These are phyloP conservation scores for Penicillium crustosum DNA, from an alignment of 2,329 filamentous ascomycete genomes.

Conservation along the genomic window DNA sequence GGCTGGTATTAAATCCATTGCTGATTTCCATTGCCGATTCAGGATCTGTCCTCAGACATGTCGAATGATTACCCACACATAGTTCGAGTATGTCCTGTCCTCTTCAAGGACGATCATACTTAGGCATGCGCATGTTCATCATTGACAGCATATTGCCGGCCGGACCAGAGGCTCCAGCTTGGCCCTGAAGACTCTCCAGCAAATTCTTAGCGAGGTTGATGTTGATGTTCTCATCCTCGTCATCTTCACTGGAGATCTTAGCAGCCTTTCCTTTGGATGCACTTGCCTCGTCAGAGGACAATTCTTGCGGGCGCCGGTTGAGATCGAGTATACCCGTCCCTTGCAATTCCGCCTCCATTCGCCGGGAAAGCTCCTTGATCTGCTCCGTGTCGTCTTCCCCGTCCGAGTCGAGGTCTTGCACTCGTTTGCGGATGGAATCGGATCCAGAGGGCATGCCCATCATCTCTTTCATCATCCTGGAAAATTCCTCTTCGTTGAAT, in stretches of 20 bases:
- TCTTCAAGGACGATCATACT: constrained; percentile 59
- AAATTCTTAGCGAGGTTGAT: constrained; percentile 88
- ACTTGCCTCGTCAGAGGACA: constrained; percentile 16
- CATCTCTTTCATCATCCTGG: constrained; percentile 87
- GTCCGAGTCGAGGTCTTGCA: constrained; percentile 52
- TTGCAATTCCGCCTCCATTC: constrained; percentile 51
- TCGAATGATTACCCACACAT: background rate
- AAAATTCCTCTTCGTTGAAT: constrained; percentile 83
- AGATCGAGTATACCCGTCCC: constrained; percentile 47
- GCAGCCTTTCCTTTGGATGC: constrained; percentile 33
- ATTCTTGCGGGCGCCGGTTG: constrained; percentile 27
- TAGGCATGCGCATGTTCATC: constrained; percentile 78
- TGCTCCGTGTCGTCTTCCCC: constrained; percentile 61
- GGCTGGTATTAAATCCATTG: background rate
- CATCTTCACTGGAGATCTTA: constrained; percentile 18
- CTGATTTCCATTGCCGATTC: background rate
- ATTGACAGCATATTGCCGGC: constrained; percentile 82
- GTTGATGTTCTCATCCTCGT: constrained; percentile 69
- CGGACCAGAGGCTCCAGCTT: constrained; percentile 81
- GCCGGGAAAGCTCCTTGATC: constrained; percentile 45
- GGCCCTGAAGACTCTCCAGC: constrained; percentile 87
- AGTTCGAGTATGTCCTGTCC: background rate
- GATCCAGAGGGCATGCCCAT: constrained; percentile 65
- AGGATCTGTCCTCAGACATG: background rate
- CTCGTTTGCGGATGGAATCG: constrained; percentile 31